phyloP scores from a whole-genome alignment of 768 basidiomycete genomes.

The Amanita rimosa region DNA sequence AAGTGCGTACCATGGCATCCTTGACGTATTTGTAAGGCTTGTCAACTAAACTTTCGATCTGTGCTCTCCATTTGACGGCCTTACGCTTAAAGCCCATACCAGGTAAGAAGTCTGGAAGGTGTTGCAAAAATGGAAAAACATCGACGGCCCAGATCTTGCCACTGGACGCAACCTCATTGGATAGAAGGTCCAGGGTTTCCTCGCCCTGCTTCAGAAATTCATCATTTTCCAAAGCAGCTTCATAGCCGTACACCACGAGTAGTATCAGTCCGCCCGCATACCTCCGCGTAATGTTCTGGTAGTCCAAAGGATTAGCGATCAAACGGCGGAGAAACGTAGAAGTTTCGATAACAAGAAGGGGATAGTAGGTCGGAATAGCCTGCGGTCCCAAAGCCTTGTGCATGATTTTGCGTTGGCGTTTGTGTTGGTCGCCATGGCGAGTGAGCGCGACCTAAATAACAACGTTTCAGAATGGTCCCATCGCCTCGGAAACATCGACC shows the following conservation, averaged over 20 bases:
- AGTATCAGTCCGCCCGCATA: slow-evolving; percentile 50
- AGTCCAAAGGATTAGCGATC: slow-evolving; percentile 29
- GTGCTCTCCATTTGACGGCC: slow-evolving; percentile 48
- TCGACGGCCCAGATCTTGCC: slow-evolving; percentile 42
- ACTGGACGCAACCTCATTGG: slow-evolving; percentile 28
- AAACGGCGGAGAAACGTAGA: slow-evolving; percentile 45
- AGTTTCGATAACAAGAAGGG: slow-evolving; percentile 45
- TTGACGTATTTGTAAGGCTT: slow-evolving; percentile 51
- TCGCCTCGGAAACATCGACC: not conserved
- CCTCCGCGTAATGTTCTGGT: slow-evolving; percentile 27
- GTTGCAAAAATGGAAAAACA: slow-evolving; percentile 34
- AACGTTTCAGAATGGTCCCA: not conserved
- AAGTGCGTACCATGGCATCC: slow-evolving; percentile 42
- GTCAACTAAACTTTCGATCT: slow-evolving; percentile 57
- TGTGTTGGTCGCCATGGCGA: slow-evolving; percentile 50
- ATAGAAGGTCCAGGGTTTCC: slow-evolving; percentile 28
- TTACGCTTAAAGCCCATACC: slow-evolving; percentile 56
- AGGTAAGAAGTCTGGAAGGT: slow-evolving; percentile 57
- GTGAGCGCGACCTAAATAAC: slow-evolving; percentile 46
- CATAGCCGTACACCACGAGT: slow-evolving; percentile 54
- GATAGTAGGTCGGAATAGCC: slow-evolving; percentile 44
- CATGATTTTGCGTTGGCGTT: slow-evolving; percentile 54
- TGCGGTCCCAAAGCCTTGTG: slow-evolving; percentile 48
- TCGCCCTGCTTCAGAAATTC: slow-evolving; percentile 28
- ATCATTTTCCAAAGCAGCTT: slow-evolving; percentile 24